Evolutionary conservation across 2,329 filamentous ascomycete species (phyloP).

Genomic region (Talaromyces sp.): DNA sequence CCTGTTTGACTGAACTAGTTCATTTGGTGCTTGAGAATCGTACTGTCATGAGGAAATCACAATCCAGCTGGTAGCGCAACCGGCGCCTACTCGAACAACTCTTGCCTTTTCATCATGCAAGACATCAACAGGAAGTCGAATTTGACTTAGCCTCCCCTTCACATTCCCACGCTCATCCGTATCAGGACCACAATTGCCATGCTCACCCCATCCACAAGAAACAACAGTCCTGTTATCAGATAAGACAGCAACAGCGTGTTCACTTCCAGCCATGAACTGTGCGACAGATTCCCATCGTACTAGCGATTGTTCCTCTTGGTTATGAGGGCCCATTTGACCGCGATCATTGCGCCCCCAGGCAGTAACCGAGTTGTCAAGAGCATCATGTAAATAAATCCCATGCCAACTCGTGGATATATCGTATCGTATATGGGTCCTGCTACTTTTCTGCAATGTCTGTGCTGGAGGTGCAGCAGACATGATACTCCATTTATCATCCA

Average conservation of each 20-base stretch:
- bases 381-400: slow-evolving; percentile 64
- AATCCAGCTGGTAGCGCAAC: slow-evolving; percentile 86
- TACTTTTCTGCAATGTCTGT: neutral
- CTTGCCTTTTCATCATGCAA: slow-evolving; percentile 35
- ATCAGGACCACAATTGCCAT: slow-evolving; percentile 84
- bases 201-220: slow-evolving; percentile 95
- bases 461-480: slow-evolving; percentile 51
- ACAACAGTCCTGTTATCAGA: slow-evolving; percentile 58
- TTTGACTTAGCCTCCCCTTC: slow-evolving; percentile 61
- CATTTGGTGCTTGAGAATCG: neutral
- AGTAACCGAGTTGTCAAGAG: slow-evolving; percentile 52
- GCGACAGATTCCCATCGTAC: slow-evolving; percentile 33
- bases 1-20: slow-evolving; percentile 37
- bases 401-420: slow-evolving; percentile 74
- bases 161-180: slow-evolving; percentile 60
- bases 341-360: slow-evolving; percentile 84
- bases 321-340: slow-evolving; percentile 68
- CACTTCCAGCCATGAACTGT: slow-evolving; percentile 76
- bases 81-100: slow-evolving; percentile 66
- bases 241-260: slow-evolving; percentile 75
- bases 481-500: slow-evolving; percentile 64
- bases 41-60: slow-evolving; percentile 24
- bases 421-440: neutral
- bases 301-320: neutral
- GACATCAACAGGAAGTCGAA: slow-evolving; percentile 53